Evolutionary conservation across 2,329 filamentous ascomycete genomes (phyloP).

Genomic region (Ramularia endophylla): DNA sequence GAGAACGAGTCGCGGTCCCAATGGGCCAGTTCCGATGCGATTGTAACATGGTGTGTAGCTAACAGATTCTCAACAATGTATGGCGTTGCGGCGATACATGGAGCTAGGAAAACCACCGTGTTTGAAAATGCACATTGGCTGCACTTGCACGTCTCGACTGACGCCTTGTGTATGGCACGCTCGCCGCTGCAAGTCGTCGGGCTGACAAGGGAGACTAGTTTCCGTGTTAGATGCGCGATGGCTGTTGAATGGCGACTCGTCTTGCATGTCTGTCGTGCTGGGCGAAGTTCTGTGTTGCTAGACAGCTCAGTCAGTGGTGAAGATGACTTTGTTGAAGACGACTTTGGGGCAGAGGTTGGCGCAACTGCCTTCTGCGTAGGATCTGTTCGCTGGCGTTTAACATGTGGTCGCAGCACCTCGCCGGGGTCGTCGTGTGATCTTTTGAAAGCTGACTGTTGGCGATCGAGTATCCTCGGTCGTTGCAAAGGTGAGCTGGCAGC

Average conservation of each 20-base stretch:
- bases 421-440: conserved; percentile 2
- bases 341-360: too few species aligned
- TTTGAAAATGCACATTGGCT: conserved; percentile 19
- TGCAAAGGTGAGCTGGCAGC: not conserved
- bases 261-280: not conserved
- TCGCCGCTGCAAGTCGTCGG: not conserved
- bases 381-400: too few species aligned
- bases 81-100: conserved; percentile 25
- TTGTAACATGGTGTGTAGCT: conserved; percentile 13
- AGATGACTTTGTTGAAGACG: conserved; percentile 4
- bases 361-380: too few species aligned
- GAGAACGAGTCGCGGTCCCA: conserved; percentile 29
- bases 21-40: conserved; percentile 14
- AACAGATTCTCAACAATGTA: conserved; percentile 28
- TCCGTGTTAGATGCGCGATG: conserved; percentile 4
- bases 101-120: conserved; percentile 22
- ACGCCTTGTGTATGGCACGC: not conserved
- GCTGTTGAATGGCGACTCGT: conserved; percentile 3
- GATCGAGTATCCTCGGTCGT: not conserved
- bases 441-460: conserved; percentile 1
- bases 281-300: conserved; percentile 7
- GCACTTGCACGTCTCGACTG: conserved; percentile 6
- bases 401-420: too few species aligned
- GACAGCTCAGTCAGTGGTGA: conserved; percentile 15
- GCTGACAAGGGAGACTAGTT: conserved; percentile 4